Evolutionary conservation across 1,284 basidiomycete species (phyloP).

Genomic region (Ganoderma sinense): DNA sequence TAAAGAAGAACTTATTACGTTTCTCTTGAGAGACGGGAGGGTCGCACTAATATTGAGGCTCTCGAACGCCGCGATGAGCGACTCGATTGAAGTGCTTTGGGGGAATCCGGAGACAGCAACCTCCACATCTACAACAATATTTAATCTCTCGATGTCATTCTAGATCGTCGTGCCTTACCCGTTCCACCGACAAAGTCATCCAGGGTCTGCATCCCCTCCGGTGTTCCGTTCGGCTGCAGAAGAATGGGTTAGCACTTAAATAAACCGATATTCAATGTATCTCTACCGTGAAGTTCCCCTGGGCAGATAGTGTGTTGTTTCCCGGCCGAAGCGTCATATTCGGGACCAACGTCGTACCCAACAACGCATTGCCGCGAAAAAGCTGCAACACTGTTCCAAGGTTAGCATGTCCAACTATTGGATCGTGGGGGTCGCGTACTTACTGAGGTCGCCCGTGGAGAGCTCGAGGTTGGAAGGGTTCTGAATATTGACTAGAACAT

Average conservation of each 20-base stretch:
- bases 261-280: constrained; percentile 13
- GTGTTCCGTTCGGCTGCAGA: constrained; percentile 59
- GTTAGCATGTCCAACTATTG: background rate
- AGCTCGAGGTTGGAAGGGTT: constrained; percentile 80
- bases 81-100: constrained; percentile 67
- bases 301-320: constrained; percentile 60
- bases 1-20: constrained; percentile 64
- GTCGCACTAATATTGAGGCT: constrained; percentile 66
- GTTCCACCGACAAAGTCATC: constrained; percentile 73
- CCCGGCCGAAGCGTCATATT: constrained; percentile 66
- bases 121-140: constrained; percentile 60
- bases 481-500: constrained; percentile 52
- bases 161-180: background rate
- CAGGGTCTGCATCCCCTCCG: constrained; percentile 69
- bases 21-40: constrained; percentile 68
- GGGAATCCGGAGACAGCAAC: constrained; percentile 67
- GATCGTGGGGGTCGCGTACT: constrained; percentile 28
- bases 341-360: constrained; percentile 71
- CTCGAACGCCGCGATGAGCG: constrained; percentile 70
- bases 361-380: constrained; percentile 53
- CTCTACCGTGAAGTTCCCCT: constrained; percentile 56
- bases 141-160: background rate
- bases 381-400: constrained; percentile 52
- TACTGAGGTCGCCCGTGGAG: constrained; percentile 65
- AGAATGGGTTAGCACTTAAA: background rate